Percentiles rank a stretch among this genome's conserved stretches.
These are phyloP conservation scores for Cephalotrichum gorgonifer DNA, from an alignment of 2,329 filamentous ascomycete genomes.

Conservation along the genomic window DNA sequence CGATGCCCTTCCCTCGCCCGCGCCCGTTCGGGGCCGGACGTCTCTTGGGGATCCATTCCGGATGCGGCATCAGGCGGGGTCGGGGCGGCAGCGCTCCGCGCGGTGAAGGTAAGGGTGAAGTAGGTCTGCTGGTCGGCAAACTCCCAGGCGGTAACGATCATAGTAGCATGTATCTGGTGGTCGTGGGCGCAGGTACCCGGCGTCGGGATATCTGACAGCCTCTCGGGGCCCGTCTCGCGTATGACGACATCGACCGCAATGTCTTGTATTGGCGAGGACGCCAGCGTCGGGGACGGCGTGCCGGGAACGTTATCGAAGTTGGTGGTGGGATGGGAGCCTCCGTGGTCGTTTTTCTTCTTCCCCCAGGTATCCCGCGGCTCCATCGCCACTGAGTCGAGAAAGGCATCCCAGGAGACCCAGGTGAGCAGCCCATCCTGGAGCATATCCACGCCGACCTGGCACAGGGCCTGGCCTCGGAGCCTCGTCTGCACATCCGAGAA, in stretches of 20 bases:
- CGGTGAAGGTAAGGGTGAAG: constrained; percentile 68
- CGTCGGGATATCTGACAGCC: constrained; percentile 23
- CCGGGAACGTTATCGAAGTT: background rate
- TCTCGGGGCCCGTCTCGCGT: constrained; percentile 34
- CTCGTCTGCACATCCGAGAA: constrained; percentile 40
- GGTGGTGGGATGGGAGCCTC: background rate
- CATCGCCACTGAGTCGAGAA: constrained; percentile 39
- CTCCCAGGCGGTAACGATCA: constrained; percentile 69
- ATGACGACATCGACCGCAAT: constrained; percentile 60
- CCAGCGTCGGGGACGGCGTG: background rate
- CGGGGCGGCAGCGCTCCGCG: constrained; percentile 33
- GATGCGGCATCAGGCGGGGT: constrained; percentile 9
- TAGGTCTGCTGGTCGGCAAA: constrained; percentile 57
- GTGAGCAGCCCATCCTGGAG: constrained; percentile 54
- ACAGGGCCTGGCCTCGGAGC: constrained; percentile 54
- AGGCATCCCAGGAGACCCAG: constrained; percentile 48
- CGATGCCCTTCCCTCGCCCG: background rate
- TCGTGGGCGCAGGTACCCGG: constrained; percentile 18
- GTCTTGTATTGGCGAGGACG: constrained; percentile 34
- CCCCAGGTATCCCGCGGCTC: background rate
- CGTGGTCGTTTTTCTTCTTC: background rate
- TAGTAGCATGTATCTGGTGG: constrained; percentile 49
- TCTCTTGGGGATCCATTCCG: background rate
- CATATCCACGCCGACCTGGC: constrained; percentile 64
- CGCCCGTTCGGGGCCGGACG: background rate